Evolutionary conservation across 2,329 filamentous ascomycete genomes (phyloP).

Genomic region (Talaromyces funiculosus): DNA sequence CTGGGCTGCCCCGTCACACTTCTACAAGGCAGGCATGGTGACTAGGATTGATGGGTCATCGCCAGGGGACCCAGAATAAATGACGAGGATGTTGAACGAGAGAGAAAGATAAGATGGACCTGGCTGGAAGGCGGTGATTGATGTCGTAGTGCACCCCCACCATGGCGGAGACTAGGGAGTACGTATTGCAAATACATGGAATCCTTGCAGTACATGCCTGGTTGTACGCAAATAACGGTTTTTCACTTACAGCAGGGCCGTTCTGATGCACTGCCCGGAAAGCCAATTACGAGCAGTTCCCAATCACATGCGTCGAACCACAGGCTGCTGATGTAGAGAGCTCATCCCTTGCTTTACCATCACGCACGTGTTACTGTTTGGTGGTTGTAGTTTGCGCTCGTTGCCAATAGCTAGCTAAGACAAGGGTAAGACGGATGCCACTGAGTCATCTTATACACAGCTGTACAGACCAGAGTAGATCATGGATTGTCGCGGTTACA

Average conservation of each 20-base stretch:
- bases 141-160: not conserved
- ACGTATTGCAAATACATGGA: not conserved
- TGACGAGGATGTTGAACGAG: not conserved
- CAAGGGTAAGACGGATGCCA: too few relatives aligned
- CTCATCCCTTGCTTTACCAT: too few relatives aligned
- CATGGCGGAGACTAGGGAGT: not conserved
- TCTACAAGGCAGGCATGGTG: not conserved
- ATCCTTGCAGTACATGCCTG: not conserved
- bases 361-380: too few relatives aligned
- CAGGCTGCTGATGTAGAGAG: not conserved
- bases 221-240: not conserved
- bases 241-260: not conserved
- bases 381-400: too few relatives aligned
- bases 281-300: not conserved
- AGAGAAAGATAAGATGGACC: not conserved
- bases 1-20: not conserved
- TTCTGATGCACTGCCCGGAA: not conserved
- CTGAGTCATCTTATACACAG: too few relatives aligned
- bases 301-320: not conserved
- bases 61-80: not conserved
- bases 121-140: not conserved
- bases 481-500: not conserved
- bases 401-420: too few relatives aligned
- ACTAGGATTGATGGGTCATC: not conserved
- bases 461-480: too few relatives aligned